These are phyloP conservation scores for Trametes sp. DNA, from an alignment of 1,284 basidiomycete genomes.

Conservation along the genomic window DNA sequence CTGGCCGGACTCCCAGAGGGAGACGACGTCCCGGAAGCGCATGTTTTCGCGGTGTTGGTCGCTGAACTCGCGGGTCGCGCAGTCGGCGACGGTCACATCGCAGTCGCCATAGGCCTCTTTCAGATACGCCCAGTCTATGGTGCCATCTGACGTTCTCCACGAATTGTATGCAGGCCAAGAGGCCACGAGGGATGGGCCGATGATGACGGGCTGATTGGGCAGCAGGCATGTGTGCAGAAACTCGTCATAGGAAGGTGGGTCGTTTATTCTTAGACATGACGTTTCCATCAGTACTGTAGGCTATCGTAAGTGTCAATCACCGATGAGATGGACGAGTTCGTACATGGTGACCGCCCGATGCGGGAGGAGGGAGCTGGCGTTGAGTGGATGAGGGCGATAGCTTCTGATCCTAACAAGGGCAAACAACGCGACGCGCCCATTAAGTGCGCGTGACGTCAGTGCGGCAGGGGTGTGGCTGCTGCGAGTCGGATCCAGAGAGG, in stretches of 20 bases:
- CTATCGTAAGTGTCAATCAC: too few species aligned
- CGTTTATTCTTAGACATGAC: constrained; percentile 2
- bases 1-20: constrained; percentile 32
- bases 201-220: constrained; percentile 40
- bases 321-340: neutral
- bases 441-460: constrained; percentile 17
- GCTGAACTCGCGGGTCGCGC: constrained; percentile 39
- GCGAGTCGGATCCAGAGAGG: constrained; percentile 8
- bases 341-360: neutral
- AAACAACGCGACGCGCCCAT: constrained; percentile 9
- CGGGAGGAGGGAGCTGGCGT: constrained; percentile 1
- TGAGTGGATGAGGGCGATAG: constrained; percentile 23
- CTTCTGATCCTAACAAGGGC: constrained; percentile 27
- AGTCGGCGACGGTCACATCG: constrained; percentile 40
- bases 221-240: constrained; percentile 36
- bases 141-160: neutral
- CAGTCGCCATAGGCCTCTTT: constrained; percentile 31
- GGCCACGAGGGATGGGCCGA: constrained; percentile 33
- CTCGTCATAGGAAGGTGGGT: constrained; percentile 33
- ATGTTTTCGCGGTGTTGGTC: constrained; percentile 38
- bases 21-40: constrained; percentile 36
- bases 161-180: constrained; percentile 34
- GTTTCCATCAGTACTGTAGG: neutral
- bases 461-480: neutral
- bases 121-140: constrained; percentile 38